Evolutionary conservation across 140 eudicot species (phyloP), one percentile per base, ranked within the genome.

Genomic region (Erigeron philadelphicus): DNA sequence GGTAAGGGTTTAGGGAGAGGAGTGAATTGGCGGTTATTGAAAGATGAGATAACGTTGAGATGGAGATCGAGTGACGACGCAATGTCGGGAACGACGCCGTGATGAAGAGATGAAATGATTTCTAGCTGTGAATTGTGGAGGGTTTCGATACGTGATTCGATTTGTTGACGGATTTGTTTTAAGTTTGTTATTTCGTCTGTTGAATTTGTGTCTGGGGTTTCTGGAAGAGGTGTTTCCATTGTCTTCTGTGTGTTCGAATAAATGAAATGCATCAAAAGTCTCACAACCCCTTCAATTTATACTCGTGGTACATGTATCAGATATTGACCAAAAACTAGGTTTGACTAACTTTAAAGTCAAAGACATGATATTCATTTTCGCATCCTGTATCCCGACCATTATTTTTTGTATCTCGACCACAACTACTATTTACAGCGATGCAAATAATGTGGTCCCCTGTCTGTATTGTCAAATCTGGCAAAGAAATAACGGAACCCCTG

Each of bases 11-110:
- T 61, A 5, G 97, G 79, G 9, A 87, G 81, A 43, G 95, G 98
- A 17, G 90, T 78, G 73, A 75, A 93, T 9, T 87, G 87, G 57
- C 85, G 86, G 76, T 60, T 50, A 55, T 76, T 81, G 86, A 84
- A 84, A 64, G 90, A 57, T 18, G 98, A 86, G 70, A 93, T 68
- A 72, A 88, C 83, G 56, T 80, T 80, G 69, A 93, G 90, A 41
- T 95, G 85, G 68, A 93, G 87, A 72, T 93, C 86, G 31, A 93
- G 82, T 6, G 95, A 83, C 16, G 95, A 84, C 2, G 82, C 82
- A 61, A 93, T 80, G 79, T 85, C 90, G 7, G 96, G 98, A 61
- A 89, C 81, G 60, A 81, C 76, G 64, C 83, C 75, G 60, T 64
- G 41, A 66, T 84, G 93, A 38, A 93, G 93, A 61, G 98, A 84